phyloP scores from a whole-genome alignment of 805 yeast genomes.

The Jamesozyma spencerorum region DNA sequence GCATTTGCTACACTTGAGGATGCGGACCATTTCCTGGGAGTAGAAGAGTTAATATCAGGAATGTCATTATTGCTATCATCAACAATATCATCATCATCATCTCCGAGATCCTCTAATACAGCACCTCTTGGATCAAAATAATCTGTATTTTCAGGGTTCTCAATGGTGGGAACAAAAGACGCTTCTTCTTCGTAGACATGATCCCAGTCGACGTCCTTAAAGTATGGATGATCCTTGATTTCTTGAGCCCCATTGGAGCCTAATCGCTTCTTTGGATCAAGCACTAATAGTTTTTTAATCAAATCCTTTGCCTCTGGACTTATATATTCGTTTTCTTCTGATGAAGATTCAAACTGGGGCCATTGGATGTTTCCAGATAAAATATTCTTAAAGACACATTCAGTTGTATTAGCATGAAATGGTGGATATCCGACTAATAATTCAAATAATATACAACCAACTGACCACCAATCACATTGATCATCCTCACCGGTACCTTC shows the following conservation, averaged over 20 bases:
- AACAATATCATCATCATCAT: constrained; percentile 5
- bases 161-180: constrained; percentile 71
- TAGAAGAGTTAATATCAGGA: constrained; percentile 6
- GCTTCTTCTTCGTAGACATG: constrained; percentile 60
- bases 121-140: constrained; percentile 93
- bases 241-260: constrained; percentile 77
- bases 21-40: constrained; percentile 8
- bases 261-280: constrained; percentile 58
- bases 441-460: constrained; percentile 92
- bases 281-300: constrained; percentile 49
- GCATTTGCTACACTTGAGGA: constrained; percentile 3
- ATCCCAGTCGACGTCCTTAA: constrained; percentile 66
- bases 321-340: constrained; percentile 45
- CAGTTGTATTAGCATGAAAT: constrained; percentile 75
- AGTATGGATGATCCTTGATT: constrained; percentile 71
- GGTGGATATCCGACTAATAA: constrained; percentile 92
- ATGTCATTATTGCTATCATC: constrained; percentile 12
- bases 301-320: constrained; percentile 66
- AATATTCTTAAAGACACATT: constrained; percentile 74
- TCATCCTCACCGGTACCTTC: constrained; percentile 74
- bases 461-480: constrained; percentile 81
- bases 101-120: constrained; percentile 37
- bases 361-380: constrained; percentile 66
- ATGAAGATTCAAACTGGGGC: constrained; percentile 56
- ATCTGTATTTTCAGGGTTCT: constrained; percentile 79